Evolutionary conservation across 768 basidiomycete genomes (phyloP).

Genomic region (Termitomyces sp.): DNA sequence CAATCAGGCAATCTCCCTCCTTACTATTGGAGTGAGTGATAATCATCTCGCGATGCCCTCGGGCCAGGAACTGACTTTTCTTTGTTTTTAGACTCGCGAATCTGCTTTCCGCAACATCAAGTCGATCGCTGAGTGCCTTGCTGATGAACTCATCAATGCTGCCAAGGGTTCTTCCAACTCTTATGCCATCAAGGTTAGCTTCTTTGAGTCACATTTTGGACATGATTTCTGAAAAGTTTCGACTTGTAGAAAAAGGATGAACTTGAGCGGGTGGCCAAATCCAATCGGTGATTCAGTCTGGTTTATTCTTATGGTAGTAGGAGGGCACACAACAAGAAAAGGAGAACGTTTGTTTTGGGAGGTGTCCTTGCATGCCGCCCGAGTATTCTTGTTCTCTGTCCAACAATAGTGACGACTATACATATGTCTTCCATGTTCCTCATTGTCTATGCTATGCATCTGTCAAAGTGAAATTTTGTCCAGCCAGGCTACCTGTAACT

Average conservation of each 20-base stretch:
- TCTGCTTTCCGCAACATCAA: conserved; percentile 99
- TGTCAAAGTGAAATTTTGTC: background rate
- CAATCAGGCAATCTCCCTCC: conserved; percentile 94
- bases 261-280: conserved; percentile 99
- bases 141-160: conserved; percentile 99
- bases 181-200: conserved; percentile 93
- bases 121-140: conserved; percentile 97
- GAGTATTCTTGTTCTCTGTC: conserved; percentile 6
- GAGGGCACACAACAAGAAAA: conserved; percentile 12
- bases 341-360: conserved; percentile 9
- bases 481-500: background rate
- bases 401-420: conserved; percentile 5
- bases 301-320: conserved; percentile 8
- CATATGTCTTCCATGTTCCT: conserved; percentile 7
- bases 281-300: conserved; percentile 82
- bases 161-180: conserved; percentile 99
- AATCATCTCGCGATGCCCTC: background rate
- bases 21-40: conserved; percentile 87
- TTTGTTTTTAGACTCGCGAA: conserved; percentile 78
- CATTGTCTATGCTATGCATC: conserved; percentile 3
- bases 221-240: conserved; percentile 4
- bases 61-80: background rate
- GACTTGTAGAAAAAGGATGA: conserved; percentile 90
- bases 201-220: background rate
- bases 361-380: conserved; percentile 5